Evolutionary conservation across 192 early-diverging fungal species (phyloP).

Genomic region (Gamsiella multidivaricata): DNA sequence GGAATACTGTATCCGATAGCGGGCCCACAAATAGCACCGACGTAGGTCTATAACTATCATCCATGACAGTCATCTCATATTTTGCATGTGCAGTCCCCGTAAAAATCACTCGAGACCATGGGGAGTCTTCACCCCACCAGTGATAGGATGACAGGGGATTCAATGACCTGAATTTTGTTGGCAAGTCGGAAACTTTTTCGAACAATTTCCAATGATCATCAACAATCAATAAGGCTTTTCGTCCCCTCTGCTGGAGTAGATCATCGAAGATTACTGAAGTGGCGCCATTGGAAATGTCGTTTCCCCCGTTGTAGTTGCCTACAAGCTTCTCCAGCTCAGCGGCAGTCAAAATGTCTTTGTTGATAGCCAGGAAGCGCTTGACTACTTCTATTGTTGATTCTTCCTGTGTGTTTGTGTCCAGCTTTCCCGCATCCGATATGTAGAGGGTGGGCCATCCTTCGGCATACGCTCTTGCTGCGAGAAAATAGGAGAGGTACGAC

Average conservation of each 20-base stretch:
- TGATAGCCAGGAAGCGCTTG: constrained; percentile 28
- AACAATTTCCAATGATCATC: constrained; percentile 40
- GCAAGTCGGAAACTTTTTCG: constrained; percentile 7
- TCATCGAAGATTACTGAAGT: neutral
- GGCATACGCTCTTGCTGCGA: constrained; percentile 19
- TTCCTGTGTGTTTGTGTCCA: neutral
- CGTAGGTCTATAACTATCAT: constrained; percentile 1
- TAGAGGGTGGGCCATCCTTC: constrained; percentile 32
- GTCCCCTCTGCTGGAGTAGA: constrained; percentile 2
- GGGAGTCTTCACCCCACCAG: constrained; percentile 28
- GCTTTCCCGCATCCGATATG: constrained; percentile 28
- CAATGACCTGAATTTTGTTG: constrained; percentile 8
- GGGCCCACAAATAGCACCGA: constrained; percentile 37
- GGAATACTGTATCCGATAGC: constrained; percentile 24
- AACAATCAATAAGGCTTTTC: constrained; percentile 31
- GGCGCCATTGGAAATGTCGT: neutral
- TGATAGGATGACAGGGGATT: constrained; percentile 10
- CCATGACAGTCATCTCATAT: constrained; percentile 24
- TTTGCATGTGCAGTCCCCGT: constrained; percentile 33
- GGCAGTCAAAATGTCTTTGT: constrained; percentile 47
- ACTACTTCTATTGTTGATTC: neutral
- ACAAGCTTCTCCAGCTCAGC: constrained; percentile 19
- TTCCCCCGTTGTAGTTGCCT: neutral
- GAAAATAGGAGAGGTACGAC: constrained; percentile 18
- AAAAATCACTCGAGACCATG: constrained; percentile 39